Evolutionary conservation across 1,139 yeast species (phyloP), one percentile per base, ranked within the genome.

Genomic region (Pichia sp.): DNA sequence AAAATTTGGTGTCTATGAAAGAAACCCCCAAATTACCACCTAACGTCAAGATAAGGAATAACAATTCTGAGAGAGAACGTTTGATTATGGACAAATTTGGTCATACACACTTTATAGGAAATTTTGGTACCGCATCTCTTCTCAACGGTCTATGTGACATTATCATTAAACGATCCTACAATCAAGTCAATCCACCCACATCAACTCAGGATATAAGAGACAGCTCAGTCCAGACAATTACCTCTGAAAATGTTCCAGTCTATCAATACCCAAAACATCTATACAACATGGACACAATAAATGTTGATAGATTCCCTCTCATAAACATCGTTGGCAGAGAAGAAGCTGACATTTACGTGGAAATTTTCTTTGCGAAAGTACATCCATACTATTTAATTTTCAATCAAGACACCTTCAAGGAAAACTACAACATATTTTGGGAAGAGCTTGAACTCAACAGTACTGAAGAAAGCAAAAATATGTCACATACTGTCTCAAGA

Each of bases 311-410:
- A 25, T 62, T 62, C 45, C 68, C 68, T 10, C 37, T 63, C 29
- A 46, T 62, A 9, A 48, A 53, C 33, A 43, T 60, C 12, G 41
- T 64, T 5, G 41, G 49, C 10, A 51, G 49, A 33, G 45, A 47
- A 12, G 64, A 57, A 39, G 62, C 67, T 3, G 60, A 62, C 40
- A 37, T 42, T 26, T 60, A 63, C 38, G 55, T 60, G 5, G 49
- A 56, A 7, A 51, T 55, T 4, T 68, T 66, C 40, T 66, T 68
- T 43, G 52, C 54, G 21, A 56, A 59, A 34, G 55, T 67, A 12
- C 69, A 66, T 45, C 68, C 66, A 0, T 63, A 62, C 44, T 63
- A 60, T 40, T 63, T 62, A 33, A 57, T 66, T 13, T 63, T 66
- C 44, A 60, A 58, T 39, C 55, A 58, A 30, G 39, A 37, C 5